Evolutionary conservation across 192 early-diverging fungal species (phyloP), one percentile per base, ranked within the genome.

Genomic region (Entophlyctis helioformis): DNA sequence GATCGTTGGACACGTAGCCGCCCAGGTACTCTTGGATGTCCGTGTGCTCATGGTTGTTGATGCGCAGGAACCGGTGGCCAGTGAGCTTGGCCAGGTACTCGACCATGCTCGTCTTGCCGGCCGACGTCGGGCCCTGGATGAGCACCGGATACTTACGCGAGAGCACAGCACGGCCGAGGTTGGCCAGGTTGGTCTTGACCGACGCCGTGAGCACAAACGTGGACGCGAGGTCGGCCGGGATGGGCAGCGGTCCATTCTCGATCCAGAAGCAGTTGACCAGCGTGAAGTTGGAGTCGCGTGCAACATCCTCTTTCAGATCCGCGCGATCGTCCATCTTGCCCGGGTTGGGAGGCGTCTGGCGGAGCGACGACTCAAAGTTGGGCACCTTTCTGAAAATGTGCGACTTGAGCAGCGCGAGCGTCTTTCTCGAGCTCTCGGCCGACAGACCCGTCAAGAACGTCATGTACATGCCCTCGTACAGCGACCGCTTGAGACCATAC

Each of bases 41-140:
- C 1, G 96, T 99, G 59, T 95, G 91, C 63, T 96, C 93, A 66
- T 99, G 96, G 61, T 99, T 97, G 63, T 99, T 99, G 58, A 99
- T 91, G 34, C 96, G 83, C 20, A 99, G 87, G 64, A 97, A 96
- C 12, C 66, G 64, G 64, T 96, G 93, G n/a, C 91, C 89, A 0
- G 91, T 85, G 13, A 66, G 47, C 36, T 85, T 80, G 12, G 96
- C 96, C 47, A 99, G 60, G 47, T 91, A 91, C 57, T 96, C 89
- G 42, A 99, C 85, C 87, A 99, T 97, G 47, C 83, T 86, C 0
- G 96, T 99, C 62, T 99, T 99, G 41, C 96, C 96, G 34, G 86
- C 84, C 19, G 89, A 93, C 0, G 96, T 99, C 7, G 93, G 96
- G 35, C 95, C 96, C 69, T 99, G 96, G 53, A 99, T 91, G 56